Evolutionary conservation across 2,329 filamentous ascomycete species (phyloP), one percentile per base, ranked within the genome.

Genomic region (Colletotrichum orchidophilum): DNA sequence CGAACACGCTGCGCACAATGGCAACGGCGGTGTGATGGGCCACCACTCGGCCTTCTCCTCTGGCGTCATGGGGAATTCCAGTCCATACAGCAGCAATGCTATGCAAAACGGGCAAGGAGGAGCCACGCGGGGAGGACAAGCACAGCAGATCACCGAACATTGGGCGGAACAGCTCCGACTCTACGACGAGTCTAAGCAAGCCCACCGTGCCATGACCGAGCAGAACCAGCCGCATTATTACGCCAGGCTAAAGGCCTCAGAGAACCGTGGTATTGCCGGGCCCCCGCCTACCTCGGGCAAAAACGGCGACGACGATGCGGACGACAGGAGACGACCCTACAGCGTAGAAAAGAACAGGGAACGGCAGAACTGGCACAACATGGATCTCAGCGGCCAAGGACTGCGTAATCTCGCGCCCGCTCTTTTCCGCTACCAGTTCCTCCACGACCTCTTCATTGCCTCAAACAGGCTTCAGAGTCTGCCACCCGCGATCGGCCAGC

Each of bases 331-430:
- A 76, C 82, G 89, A 67, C 90, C 90, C 35, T 87, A 91, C 76
- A 92, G 92, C 76, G 86, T 93, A 66, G 89, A 93, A 71, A 88
- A 89, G 77, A 86, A 88, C 70, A 86, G 88, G 73, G 90, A 91
- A 76, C 86, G 92, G 74, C 93, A 97, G 81, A 93, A 95, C 77
- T 98, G 96, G 96, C 90, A 94, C 80, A 95, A 95, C 74, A 87
- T 99, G 76, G 96, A 99, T 81, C 92, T 98, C 80, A 96, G 95
- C 76, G 96, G 96, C n/a, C 96, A 98, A 83, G 96, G 96, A 24
- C 86, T 99, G 59, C 92, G 95, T 75, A 93, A 94, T 70, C 86
- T 99, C 35, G 91, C 95, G 1, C 84, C 89, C 9, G 90, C 93
- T 54, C 86, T 99, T 35, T 98, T 98, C 84, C 87, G 89, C 75